Evolutionary conservation across 2,329 filamentous ascomycete genomes (phyloP).

Genomic region (Monosporascus sp.): DNA sequence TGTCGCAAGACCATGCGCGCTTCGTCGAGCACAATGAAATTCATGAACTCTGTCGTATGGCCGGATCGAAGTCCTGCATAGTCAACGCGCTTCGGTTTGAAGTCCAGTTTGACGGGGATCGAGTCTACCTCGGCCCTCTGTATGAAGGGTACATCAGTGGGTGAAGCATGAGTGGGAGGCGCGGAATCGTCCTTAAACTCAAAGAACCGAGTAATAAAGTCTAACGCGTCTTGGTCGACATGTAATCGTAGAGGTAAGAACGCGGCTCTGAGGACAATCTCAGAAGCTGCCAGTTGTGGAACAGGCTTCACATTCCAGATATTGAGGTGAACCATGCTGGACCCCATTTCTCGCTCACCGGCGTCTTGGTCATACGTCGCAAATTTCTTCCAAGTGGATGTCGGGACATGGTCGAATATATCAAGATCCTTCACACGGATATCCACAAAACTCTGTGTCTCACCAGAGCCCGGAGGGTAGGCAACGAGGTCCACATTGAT

Average conservation of each 20-base stretch:
- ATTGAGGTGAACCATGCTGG: conserved; percentile 86
- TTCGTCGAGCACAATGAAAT: conserved; percentile 88
- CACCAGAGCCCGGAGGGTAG: conserved; percentile 69
- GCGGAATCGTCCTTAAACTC: conserved; percentile 83
- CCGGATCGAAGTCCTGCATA: conserved; percentile 89
- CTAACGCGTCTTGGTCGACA: conserved; percentile 93
- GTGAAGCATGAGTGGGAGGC: conserved; percentile 44
- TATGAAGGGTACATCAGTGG: conserved; percentile 75
- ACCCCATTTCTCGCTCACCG: conserved; percentile 78
- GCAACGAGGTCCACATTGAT: conserved; percentile 76
- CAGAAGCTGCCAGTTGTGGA: conserved; percentile 76
- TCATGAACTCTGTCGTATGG: conserved; percentile 97
- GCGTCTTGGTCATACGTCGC: conserved; percentile 86
- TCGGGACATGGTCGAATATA: conserved; percentile 88
- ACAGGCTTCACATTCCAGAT: conserved; percentile 84
- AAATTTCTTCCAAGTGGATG: conserved; percentile 98
- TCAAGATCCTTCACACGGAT: conserved; percentile 77
- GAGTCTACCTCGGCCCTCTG: conserved; percentile 84
- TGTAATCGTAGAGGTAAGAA: conserved; percentile 84
- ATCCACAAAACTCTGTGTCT: conserved; percentile 84
- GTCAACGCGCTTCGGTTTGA: conserved; percentile 97
- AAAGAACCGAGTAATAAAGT: conserved; percentile 96
- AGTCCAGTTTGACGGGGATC: conserved; percentile 79
- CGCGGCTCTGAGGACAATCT: conserved; percentile 75
- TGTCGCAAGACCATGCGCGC: conserved; percentile 81